Conservation (phyloP, 2,329 filamentous ascomycete species). For the Phialophora macrospora region DNA sequence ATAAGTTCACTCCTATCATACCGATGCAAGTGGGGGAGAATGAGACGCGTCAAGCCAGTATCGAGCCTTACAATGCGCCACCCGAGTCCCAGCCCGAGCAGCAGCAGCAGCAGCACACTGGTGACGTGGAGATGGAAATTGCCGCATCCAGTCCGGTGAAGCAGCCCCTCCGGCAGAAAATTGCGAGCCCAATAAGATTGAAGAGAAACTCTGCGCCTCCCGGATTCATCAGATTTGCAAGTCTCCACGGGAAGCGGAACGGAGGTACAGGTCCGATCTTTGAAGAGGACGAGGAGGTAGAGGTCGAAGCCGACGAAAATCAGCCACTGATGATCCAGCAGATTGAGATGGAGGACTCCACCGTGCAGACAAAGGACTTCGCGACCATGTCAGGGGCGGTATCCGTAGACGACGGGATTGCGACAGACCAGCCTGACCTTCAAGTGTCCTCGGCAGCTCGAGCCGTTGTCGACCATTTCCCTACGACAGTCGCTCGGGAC, state of each 20-base stretch:
- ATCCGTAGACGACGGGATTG: slow-evolving; percentile 8
- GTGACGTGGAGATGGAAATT: slow-evolving; percentile 10
- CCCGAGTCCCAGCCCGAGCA: slow-evolving; percentile 13
- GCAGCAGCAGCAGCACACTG: slow-evolving; percentile 10
- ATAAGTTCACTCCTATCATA: slow-evolving; percentile 36
- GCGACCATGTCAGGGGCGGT: slow-evolving; percentile 1
- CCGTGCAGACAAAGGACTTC: not conserved
- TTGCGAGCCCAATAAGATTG: slow-evolving; percentile 22
- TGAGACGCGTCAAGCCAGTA: slow-evolving; percentile 36
- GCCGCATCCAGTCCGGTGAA: slow-evolving; percentile 12
- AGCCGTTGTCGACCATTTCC: slow-evolving; percentile 12
- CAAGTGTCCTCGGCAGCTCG: slow-evolving; percentile 8
- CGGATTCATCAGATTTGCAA: slow-evolving; percentile 35
- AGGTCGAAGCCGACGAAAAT: slow-evolving; percentile 15
- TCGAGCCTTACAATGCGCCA: slow-evolving; percentile 28
- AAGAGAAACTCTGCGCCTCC: slow-evolving; percentile 32
- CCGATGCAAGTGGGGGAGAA: slow-evolving; percentile 34
- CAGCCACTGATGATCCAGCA: slow-evolving; percentile 16
- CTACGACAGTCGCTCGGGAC: not conserved
- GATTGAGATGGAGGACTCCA: not conserved
- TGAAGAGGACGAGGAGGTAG: slow-evolving; percentile 30
- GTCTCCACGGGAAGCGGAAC: slow-evolving; percentile 33
- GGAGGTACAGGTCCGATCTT: slow-evolving; percentile 23
- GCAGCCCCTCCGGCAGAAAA: slow-evolving; percentile 6
- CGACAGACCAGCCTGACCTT: slow-evolving; percentile 2